Percentiles rank a stretch among this genome's conserved stretches.
Conservation (phyloP, 495 filamentous ascomycete species). For the Trichocladium antarcticum region DNA sequence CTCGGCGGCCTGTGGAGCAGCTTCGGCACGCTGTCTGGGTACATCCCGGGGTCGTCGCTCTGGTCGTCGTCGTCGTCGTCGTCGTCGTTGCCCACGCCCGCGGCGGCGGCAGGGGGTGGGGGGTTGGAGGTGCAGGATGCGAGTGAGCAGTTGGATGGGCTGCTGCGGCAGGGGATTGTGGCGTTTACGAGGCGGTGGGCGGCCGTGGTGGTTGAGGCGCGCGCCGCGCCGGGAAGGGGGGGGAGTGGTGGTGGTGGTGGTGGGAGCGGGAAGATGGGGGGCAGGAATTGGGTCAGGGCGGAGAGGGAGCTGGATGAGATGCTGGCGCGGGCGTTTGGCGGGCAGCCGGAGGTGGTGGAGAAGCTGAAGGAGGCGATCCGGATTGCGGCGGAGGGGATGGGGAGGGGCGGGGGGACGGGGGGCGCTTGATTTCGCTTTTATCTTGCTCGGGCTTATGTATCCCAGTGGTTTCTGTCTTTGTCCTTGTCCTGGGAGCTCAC, state of each 20-base stretch:
- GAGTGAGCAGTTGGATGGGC: slow-evolving; percentile 69
- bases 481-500: no score
- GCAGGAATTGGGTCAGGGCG: slow-evolving; percentile 29
- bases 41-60: slow-evolving; percentile 27
- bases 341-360: slow-evolving; percentile 37
- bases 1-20: slow-evolving; percentile 25
- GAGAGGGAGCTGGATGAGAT: slow-evolving; percentile 40
- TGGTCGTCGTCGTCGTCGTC: slow-evolving; percentile 24
- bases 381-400: slow-evolving; percentile 32
- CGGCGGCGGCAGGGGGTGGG: slow-evolving; percentile 6
- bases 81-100: slow-evolving; percentile 6
- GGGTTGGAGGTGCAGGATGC: slow-evolving; percentile 42
- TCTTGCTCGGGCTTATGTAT: no score
- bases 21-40: slow-evolving; percentile 24
- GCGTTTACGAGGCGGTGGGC: slow-evolving; percentile 62
- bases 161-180: slow-evolving; percentile 65
- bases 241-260: background rate
- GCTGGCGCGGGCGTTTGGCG: slow-evolving; percentile 34
- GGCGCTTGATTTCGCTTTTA: no score
- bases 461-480: no score
- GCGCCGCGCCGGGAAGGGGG: no score
- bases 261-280: slow-evolving; percentile 21
- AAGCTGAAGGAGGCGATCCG: slow-evolving; percentile 43
- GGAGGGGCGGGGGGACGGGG: slow-evolving; percentile 10
- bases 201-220: slow-evolving; percentile 29